A percentile compares a stretch with the other conserved stretches of the same genome.
Conservation (phyloP, 2,329 filamentous ascomycete genomes). For the Eutypella sp. region DNA sequence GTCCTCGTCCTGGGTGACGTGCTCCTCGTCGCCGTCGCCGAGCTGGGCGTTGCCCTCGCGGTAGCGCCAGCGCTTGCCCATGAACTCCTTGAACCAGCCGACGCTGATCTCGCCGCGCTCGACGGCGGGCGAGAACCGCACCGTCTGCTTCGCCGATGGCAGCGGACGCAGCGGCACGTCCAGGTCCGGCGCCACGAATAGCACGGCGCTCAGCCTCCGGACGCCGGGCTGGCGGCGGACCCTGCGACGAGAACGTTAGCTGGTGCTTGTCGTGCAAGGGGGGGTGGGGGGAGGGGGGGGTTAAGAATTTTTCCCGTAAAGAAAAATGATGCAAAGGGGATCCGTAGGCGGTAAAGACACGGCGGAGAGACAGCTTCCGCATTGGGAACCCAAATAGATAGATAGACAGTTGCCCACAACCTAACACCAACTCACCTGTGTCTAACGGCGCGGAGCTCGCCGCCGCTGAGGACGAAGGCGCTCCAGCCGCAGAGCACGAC, state of each 20-base stretch:
- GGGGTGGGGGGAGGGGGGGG: too few relatives aligned
- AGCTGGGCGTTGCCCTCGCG: conserved; percentile 7
- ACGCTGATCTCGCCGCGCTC: conserved; percentile 4
- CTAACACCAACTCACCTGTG: neutral
- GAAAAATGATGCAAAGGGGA: too few relatives aligned
- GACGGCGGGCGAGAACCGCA: conserved; percentile 2
- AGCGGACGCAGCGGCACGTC: conserved; percentile 1
- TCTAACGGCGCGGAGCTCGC: conserved; percentile 2
- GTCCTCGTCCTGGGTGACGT: conserved; percentile 5
- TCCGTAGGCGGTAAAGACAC: too few relatives aligned
- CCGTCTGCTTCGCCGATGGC: neutral
- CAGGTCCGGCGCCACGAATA: conserved; percentile 4
- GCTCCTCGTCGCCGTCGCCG: conserved; percentile 6
- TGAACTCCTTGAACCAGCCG: conserved; percentile 8
- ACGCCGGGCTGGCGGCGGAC: conserved; percentile 3
- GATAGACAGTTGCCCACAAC: too few relatives aligned
- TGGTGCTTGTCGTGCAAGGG: too few relatives aligned
- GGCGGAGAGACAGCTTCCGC: too few relatives aligned
- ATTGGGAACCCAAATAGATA: too few relatives aligned
- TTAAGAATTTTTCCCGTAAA: too few relatives aligned
- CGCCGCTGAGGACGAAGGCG: conserved; percentile 2
- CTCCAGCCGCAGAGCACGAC: conserved; percentile 5
- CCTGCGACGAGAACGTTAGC: neutral
- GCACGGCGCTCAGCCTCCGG: conserved; percentile 4
- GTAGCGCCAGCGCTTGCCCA: conserved; percentile 8